phyloP scores from a whole-genome alignment of 2,329 filamentous ascomycete genomes.

The Fusarium praegraminearum region DNA sequence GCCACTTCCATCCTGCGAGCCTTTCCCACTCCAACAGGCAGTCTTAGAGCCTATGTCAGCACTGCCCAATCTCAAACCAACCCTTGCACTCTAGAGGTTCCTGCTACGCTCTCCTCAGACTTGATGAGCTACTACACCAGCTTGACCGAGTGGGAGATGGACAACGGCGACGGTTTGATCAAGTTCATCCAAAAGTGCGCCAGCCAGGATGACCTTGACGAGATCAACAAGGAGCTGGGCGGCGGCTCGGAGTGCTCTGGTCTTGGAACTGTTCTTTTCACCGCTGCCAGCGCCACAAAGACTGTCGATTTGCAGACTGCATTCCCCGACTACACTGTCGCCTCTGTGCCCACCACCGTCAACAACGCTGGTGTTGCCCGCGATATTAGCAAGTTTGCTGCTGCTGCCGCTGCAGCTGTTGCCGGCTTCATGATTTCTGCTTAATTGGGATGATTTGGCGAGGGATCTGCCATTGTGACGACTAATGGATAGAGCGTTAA shows the following conservation, averaged over 20 bases:
- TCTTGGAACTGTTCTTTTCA: conserved; percentile 21
- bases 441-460: neutral
- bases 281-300: conserved; percentile 21
- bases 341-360: neutral
- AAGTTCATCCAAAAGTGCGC: conserved; percentile 16
- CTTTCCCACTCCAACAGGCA: conserved; percentile 4
- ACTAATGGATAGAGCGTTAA: conserved; percentile 2
- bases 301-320: conserved; percentile 20
- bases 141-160: conserved; percentile 6
- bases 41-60: neutral
- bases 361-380: conserved; percentile 6
- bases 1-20: conserved; percentile 8
- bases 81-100: conserved; percentile 20
- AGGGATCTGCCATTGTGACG: neutral
- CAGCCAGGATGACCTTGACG: neutral
- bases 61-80: conserved; percentile 1
- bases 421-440: conserved; percentile 24
- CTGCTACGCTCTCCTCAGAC: conserved; percentile 20
- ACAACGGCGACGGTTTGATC: conserved; percentile 6
- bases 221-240: neutral
- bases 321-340: neutral
- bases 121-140: conserved; percentile 32
- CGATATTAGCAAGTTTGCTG: conserved; percentile 9
- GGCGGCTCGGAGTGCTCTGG: conserved; percentile 5
- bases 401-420: conserved; percentile 13